Percentiles rank a stretch among this genome's conserved stretches.
phyloP scores from a whole-genome alignment of 345 rosid genomes.

The Diplotaxis tenuifolia region DNA sequence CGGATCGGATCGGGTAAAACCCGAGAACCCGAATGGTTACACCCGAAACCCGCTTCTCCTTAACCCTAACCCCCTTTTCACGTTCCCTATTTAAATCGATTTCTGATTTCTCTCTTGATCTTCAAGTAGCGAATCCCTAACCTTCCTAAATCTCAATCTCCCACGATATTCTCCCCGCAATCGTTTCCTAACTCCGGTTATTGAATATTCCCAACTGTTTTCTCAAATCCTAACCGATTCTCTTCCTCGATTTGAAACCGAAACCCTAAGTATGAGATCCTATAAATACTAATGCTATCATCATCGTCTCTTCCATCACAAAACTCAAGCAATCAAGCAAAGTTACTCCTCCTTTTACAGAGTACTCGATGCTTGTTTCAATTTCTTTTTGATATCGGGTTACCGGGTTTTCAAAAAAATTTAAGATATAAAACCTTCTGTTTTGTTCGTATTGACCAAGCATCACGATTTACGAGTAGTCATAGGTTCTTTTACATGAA shows the following conservation, averaged over 20 bases:
- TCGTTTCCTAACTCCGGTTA: too few relatives aligned
- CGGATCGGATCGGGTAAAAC: too few relatives aligned
- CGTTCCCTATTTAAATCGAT: not conserved
- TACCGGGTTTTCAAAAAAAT: not conserved
- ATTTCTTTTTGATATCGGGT: not conserved
- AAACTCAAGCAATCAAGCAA: too few relatives aligned
- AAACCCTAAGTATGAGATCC: too few relatives aligned
- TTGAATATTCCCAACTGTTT: not conserved
- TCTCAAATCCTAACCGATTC: not conserved
- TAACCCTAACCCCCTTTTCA: not conserved
- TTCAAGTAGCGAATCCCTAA: not conserved
- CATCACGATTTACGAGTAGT: not conserved
- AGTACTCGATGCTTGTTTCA: too few relatives aligned
- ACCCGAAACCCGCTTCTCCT: not conserved
- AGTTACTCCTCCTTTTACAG: too few relatives aligned
- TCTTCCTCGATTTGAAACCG: too few relatives aligned
- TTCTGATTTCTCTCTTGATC: not conserved
- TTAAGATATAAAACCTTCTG: not conserved
- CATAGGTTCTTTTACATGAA: not conserved
- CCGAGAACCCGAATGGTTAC: too few relatives aligned
- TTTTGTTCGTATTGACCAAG: not conserved
- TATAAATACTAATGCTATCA: not conserved
- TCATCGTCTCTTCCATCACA: too few relatives aligned
- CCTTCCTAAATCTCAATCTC: not conserved
- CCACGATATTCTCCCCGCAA: not conserved